These are phyloP conservation scores for Boletus bicolor DNA, from an alignment of 768 basidiomycete genomes.

Conservation along the genomic window DNA sequence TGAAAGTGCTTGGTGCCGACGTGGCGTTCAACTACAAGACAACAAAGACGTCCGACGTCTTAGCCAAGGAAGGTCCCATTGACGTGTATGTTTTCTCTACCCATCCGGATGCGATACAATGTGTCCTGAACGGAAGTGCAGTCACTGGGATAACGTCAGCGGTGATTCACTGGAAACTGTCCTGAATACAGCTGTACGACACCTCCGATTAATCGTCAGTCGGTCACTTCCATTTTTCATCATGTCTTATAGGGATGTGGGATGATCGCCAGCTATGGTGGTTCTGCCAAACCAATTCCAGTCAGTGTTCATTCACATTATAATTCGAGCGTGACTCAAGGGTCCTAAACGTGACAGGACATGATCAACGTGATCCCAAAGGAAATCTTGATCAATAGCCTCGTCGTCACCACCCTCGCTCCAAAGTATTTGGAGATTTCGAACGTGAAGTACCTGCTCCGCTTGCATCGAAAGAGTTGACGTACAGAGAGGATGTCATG, in stretches of 20 bases:
- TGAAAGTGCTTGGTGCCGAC: conserved; percentile 62
- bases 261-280: conserved; percentile 6
- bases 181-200: conserved; percentile 40
- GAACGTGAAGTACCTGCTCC: conserved; percentile 37
- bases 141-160: conserved; percentile 50
- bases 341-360: conserved; percentile 28
- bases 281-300: neutral
- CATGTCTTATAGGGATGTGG: conserved; percentile 32
- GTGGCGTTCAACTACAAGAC: conserved; percentile 77
- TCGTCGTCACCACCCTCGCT: conserved; percentile 32
- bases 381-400: conserved; percentile 44
- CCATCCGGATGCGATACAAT: neutral
- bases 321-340: neutral
- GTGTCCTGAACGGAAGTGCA: neutral
- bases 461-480: conserved; percentile 28
- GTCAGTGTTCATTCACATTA: neutral
- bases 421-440: conserved; percentile 42
- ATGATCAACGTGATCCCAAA: conserved; percentile 35
- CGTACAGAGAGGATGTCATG: conserved; percentile 42
- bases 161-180: conserved; percentile 58
- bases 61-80: conserved; percentile 56
- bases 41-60: conserved; percentile 44
- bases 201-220: conserved; percentile 48
- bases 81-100: conserved; percentile 38
- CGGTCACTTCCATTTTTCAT: neutral